Evolutionary conservation across 352 stramenopile genomes (phyloP), one percentile per base, ranked within the genome.

Genomic region (Phytophthora melonis): DNA sequence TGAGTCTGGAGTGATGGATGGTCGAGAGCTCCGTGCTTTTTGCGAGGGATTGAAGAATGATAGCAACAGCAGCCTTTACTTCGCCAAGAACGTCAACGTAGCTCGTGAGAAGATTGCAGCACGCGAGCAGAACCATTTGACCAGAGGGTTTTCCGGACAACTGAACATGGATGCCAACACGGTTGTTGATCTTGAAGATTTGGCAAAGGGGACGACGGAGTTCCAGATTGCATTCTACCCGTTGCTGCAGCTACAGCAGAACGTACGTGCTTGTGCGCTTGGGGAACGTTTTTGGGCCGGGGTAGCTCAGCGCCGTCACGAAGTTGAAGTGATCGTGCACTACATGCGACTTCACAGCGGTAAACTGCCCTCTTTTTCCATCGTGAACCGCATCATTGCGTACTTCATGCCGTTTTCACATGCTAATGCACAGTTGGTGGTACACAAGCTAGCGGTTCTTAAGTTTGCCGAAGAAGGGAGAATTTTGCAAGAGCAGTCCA

Each of bases 141-240:
- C 43, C 16, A 50, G 18, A 3, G 43, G 14, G 14, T 11, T 50
- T 50, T 21, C 25, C 34, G 50, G 39, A 45, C 36, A 45, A 2
- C 32, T 30, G 53, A 19, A 39, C 14, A 41, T 27, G 8, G 47
- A 27, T 23, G 80, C 57, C 49, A 83, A 78, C 57, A 69, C 47
- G 16, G 58, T 93, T 27, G 68, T 93, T 18, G 86, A 93, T 54
- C 78, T 84, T 27, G 69, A 87, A 41, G 83, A 90, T 55, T 59
- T 93, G 10, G 75, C 79, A 13, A 87, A 90, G 59, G 80, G 82
- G 5, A 85, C 72, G 30, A 43, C 73, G 16, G 78, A 90, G 50
- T 93, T 91, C 59, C 84, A 86, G 45, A 69, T 83, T 4, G 86
- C 86, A 5, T 92, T 93, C 66, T 93, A 87, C 49, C 86, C 86